Evolutionary conservation across 73 alveolate genomes (phyloP).

Genomic region (Uronychia setigera): DNA sequence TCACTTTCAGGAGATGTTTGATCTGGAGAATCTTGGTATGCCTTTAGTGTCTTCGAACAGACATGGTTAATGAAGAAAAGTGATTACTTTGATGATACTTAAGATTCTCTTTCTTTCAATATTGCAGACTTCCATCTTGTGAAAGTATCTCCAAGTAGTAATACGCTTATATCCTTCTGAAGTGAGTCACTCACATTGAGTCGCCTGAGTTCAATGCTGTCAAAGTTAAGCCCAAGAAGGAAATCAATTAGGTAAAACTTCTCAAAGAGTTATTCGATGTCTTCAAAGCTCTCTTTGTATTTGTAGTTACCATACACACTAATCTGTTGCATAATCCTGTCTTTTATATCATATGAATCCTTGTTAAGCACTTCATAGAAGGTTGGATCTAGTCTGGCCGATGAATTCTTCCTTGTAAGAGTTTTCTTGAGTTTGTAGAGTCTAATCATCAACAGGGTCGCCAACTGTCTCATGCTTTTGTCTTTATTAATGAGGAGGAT

Average conservation of each 20-base stretch:
- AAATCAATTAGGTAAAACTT: not conserved
- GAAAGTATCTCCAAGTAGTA: not conserved
- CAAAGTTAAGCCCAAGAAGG: not conserved
- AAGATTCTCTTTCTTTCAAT: not conserved
- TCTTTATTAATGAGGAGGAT: conserved; percentile 28
- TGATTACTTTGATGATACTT: not conserved
- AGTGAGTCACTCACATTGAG: not conserved
- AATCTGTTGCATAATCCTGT: not conserved
- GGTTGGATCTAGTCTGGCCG: not conserved
- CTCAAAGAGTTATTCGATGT: not conserved
- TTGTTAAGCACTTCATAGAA: conserved; percentile 26
- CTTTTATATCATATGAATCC: conserved; percentile 6
- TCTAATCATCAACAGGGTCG: conserved; percentile 25
- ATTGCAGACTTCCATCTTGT: not conserved
- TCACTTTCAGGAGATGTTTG: not conserved
- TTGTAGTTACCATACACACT: conserved; percentile 7
- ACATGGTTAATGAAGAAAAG: conserved; percentile 15
- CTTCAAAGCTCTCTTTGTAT: not conserved
- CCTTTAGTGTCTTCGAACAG: conserved; percentile 24
- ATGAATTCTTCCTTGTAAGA: conserved; percentile 7
- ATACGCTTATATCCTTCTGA: not conserved
- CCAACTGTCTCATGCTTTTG: conserved; percentile 24
- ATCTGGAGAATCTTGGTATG: conserved; percentile 22
- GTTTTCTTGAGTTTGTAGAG: conserved; percentile 33
- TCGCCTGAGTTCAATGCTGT: not conserved